Conservation (phyloP, 306 rosid genomes). For the Quercus agrifolia region DNA sequence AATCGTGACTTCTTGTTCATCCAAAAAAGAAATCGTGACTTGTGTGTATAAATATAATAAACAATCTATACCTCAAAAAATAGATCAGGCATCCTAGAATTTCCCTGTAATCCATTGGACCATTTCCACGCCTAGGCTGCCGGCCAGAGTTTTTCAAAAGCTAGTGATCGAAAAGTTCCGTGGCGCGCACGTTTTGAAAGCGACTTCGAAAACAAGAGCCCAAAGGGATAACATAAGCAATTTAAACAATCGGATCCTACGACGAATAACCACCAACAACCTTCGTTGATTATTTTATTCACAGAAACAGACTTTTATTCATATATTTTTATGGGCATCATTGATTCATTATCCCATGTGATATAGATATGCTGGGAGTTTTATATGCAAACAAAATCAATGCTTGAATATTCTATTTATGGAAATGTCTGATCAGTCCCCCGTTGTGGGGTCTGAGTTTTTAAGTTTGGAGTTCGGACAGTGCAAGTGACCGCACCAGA, state of each 20-base stretch:
- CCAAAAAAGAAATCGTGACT: too few relatives aligned
- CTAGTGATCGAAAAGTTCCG: too few relatives aligned
- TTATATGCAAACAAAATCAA: too few relatives aligned
- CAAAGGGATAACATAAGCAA: too few relatives aligned
- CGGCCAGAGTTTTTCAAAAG: too few relatives aligned
- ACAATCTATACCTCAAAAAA: too few relatives aligned
- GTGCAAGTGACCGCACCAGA: constrained; percentile 31
- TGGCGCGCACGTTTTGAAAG: neutral
- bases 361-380: neutral
- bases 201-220: neutral
- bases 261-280: neutral
- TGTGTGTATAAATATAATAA: too few relatives aligned
- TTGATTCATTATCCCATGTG: neutral
- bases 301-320: neutral
- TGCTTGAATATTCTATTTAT: constrained; percentile 1
- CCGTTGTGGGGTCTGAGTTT: neutral
- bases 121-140: too few relatives aligned
- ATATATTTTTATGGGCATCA: too few relatives aligned
- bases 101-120: too few relatives aligned
- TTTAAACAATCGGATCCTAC: neutral
- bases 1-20: too few relatives aligned
- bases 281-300: neutral
- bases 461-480: neutral
- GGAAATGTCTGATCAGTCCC: constrained; percentile 9
- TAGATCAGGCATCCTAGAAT: too few relatives aligned